Conservation (phyloP, 208 protist species). For the Porcisia deanei region DNA sequence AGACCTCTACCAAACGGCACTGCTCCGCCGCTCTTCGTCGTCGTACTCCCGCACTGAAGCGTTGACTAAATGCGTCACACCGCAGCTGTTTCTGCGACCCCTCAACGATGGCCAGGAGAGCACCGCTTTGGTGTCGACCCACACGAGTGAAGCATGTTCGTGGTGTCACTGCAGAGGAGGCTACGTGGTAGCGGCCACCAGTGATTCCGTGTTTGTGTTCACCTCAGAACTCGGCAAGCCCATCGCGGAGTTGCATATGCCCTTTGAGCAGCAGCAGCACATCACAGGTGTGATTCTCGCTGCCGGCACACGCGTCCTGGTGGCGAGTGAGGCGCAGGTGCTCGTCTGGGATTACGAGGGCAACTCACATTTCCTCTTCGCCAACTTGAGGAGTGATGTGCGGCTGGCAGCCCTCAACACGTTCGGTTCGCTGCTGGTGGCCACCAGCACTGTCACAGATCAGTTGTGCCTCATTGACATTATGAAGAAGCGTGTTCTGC, state of each 20-base stretch:
- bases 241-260: slow-evolving; percentile 48
- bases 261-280: slow-evolving; percentile 60
- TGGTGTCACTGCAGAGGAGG: slow-evolving; percentile 51
- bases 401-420: slow-evolving; percentile 39
- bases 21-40: slow-evolving; percentile 52
- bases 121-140: slow-evolving; percentile 36
- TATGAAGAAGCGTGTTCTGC: slow-evolving; percentile 54
- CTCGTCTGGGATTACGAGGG: slow-evolving; percentile 79
- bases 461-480: slow-evolving; percentile 68
- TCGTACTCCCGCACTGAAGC: slow-evolving; percentile 42
- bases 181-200: slow-evolving; percentile 57
- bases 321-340: slow-evolving; percentile 54
- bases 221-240: slow-evolving; percentile 39
- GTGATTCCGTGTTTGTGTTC: slow-evolving; percentile 58
- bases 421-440: slow-evolving; percentile 59
- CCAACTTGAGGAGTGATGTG: slow-evolving; percentile 39
- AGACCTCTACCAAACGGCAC: slow-evolving; percentile 64
- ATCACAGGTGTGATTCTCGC: slow-evolving; percentile 66
- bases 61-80: slow-evolving; percentile 27
- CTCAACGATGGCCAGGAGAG: slow-evolving; percentile 62
- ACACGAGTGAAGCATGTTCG: slow-evolving; percentile 22
- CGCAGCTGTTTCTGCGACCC: slow-evolving; percentile 63
- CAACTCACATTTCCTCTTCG: slow-evolving; percentile 54
- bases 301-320: slow-evolving; percentile 62
- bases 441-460: slow-evolving; percentile 28